Percentiles rank a stretch among this genome's conserved stretches.
Conservation (phyloP, 1,284 basidiomycete species). For the Naganishia sp. region DNA sequence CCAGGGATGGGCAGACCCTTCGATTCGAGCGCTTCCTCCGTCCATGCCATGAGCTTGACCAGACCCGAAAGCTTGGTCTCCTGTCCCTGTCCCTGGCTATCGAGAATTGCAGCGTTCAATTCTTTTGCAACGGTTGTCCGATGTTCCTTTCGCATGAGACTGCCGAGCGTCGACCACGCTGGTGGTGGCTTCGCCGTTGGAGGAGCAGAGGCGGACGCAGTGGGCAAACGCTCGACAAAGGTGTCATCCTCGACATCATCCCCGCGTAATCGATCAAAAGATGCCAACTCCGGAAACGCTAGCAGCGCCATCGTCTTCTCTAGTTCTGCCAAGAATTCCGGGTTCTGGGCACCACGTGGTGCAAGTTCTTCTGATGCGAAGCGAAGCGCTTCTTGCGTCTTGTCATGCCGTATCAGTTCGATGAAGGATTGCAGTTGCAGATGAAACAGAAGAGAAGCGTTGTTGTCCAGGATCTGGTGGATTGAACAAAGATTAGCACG, state of each 20-base stretch:
- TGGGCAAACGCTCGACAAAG: not conserved
- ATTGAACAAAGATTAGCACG: conserved; percentile 17
- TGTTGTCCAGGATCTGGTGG: conserved; percentile 86
- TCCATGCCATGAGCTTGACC: conserved; percentile 82
- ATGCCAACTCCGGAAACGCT: conserved; percentile 70
- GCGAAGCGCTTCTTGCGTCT: conserved; percentile 73
- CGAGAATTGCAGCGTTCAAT: conserved; percentile 92
- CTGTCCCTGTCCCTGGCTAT: conserved; percentile 84
- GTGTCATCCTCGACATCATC: not conserved
- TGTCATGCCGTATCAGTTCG: conserved; percentile 84
- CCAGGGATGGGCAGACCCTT: conserved; percentile 39
- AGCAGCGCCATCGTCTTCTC: conserved; percentile 94
- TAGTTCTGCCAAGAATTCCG: conserved; percentile 86
- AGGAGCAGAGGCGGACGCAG: not conserved
- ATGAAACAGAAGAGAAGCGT: conserved; percentile 85
- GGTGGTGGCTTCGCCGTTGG: conserved; percentile 38
- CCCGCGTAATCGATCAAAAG: conserved; percentile 43
- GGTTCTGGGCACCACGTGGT: conserved; percentile 89
- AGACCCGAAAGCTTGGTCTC: conserved; percentile 88
- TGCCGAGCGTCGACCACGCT: conserved; percentile 46
- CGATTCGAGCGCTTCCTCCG: conserved; percentile 75
- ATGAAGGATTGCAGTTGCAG: conserved; percentile 85
- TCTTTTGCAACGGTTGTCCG: conserved; percentile 85
- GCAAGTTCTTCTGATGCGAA: conserved; percentile 94
- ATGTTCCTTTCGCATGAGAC: conserved; percentile 77